phyloP scores from a whole-genome alignment of 441 rosid species.

The Brassica hybrid region DNA sequence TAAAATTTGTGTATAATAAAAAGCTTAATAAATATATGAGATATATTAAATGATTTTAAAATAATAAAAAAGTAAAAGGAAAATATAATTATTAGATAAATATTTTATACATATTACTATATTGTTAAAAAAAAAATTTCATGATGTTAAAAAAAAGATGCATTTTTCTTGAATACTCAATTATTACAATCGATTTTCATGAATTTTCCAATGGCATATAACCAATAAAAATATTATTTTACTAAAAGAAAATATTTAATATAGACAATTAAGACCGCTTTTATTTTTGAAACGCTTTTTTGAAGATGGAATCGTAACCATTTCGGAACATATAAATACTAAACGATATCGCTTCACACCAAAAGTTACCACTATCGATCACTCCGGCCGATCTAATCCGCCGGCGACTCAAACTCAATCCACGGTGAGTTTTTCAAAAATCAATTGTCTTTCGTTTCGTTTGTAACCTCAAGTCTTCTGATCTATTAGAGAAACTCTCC shows the following conservation, averaged over 20 bases:
- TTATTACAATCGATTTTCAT: neutral
- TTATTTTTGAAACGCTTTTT: neutral
- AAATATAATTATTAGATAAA: too few species aligned
- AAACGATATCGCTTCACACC: neutral
- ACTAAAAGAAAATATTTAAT: too few species aligned
- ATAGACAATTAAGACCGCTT: neutral
- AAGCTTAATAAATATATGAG: too few species aligned
- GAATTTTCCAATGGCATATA: neutral
- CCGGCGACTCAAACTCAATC: neutral
- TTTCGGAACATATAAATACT: neutral
- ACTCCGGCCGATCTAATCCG: neutral
- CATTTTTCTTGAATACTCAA: neutral
- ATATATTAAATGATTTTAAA: too few species aligned
- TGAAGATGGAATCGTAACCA: neutral
- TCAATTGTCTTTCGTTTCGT: neutral
- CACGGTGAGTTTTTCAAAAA: neutral
- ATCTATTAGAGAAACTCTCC: conserved; percentile 1
- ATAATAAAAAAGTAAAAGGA: too few species aligned
- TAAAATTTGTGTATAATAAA: too few species aligned
- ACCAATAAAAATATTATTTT: neutral
- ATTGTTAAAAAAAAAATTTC: too few species aligned
- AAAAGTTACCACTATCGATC: neutral
- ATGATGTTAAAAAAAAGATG: too few species aligned
- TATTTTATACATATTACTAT: too few species aligned
- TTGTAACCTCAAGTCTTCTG: neutral